Evolutionary conservation across 208 protist genomes (phyloP).

Genomic region (Acanthamoeba divionensis): DNA sequence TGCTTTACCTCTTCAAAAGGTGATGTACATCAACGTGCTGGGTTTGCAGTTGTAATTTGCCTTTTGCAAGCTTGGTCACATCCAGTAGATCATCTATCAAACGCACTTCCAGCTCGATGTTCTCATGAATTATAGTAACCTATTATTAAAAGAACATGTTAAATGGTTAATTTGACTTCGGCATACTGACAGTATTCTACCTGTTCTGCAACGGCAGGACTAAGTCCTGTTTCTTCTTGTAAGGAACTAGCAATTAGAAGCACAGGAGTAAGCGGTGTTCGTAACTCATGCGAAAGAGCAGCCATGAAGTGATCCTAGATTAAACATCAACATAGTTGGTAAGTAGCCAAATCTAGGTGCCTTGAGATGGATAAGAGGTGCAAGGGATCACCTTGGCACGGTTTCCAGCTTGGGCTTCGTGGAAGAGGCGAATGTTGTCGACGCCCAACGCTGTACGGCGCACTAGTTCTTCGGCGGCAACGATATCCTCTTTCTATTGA

Average conservation of each 20-base stretch:
- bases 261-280: slow-evolving; percentile 1
- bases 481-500: not conserved
- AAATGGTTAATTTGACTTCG: too few relatives aligned
- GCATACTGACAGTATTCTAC: too few relatives aligned
- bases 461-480: not conserved
- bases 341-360: too few relatives aligned
- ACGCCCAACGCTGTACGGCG: not conserved
- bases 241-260: not conserved
- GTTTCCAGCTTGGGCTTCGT: not conserved
- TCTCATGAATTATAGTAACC: not conserved
- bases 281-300: slow-evolving; percentile 40
- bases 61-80: slow-evolving; percentile 17
- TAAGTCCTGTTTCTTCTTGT: too few relatives aligned
- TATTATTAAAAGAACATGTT: not conserved
- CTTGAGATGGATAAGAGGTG: too few relatives aligned
- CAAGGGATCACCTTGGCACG: too few relatives aligned
- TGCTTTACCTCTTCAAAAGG: not conserved
- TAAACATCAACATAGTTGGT: too few relatives aligned
- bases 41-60: slow-evolving; percentile 7
- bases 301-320: slow-evolving; percentile 35
- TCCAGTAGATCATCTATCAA: slow-evolving; percentile 49
- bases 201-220: too few relatives aligned
- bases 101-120: slow-evolving; percentile 26
- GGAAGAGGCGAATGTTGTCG: slow-evolving; percentile 13
- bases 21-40: not conserved